These are phyloP conservation scores for Ceratobasidium sp. DNA, from an alignment of 1,284 basidiomycete genomes.

Conservation along the genomic window DNA sequence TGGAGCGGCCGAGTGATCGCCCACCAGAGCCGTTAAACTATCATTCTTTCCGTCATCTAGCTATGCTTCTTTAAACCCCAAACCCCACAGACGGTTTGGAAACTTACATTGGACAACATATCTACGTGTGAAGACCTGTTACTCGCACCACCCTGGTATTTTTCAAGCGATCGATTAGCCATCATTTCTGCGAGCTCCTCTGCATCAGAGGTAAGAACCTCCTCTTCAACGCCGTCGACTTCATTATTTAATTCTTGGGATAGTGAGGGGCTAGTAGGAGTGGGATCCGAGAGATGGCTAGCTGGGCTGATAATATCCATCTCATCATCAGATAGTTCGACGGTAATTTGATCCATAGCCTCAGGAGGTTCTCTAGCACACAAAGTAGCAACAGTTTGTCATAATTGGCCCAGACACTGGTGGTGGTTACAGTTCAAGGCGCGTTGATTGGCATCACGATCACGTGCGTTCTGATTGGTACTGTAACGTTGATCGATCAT, in stretches of 20 bases:
- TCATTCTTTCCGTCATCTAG: not conserved
- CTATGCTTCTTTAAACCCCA: not conserved
- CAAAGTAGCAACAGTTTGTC: not conserved
- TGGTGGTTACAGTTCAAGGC: not conserved
- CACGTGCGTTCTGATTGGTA: too few species aligned
- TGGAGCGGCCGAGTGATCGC: not conserved
- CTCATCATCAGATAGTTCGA: slow-evolving; percentile 35
- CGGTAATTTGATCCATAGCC: not conserved
- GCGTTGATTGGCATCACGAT: too few species aligned
- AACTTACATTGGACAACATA: not conserved
- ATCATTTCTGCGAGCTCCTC: slow-evolving; percentile 36
- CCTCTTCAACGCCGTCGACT: not conserved
- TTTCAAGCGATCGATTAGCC: slow-evolving; percentile 36
- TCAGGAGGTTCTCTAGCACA: not conserved
- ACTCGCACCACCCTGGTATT: not conserved
- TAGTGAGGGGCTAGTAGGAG: not conserved
- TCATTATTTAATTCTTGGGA: not conserved
- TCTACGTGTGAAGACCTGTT: not conserved
- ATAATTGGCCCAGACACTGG: not conserved
- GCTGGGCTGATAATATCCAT: slow-evolving; percentile 34
- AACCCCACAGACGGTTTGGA: not conserved
- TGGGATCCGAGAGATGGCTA: not conserved
- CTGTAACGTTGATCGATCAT: too few species aligned
- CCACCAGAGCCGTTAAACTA: not conserved
- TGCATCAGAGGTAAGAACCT: slow-evolving; percentile 34